A percentile compares a stretch with the other conserved stretches of the same genome.
Conservation (phyloP, 768 basidiomycete genomes). For the Mycena floridula region DNA sequence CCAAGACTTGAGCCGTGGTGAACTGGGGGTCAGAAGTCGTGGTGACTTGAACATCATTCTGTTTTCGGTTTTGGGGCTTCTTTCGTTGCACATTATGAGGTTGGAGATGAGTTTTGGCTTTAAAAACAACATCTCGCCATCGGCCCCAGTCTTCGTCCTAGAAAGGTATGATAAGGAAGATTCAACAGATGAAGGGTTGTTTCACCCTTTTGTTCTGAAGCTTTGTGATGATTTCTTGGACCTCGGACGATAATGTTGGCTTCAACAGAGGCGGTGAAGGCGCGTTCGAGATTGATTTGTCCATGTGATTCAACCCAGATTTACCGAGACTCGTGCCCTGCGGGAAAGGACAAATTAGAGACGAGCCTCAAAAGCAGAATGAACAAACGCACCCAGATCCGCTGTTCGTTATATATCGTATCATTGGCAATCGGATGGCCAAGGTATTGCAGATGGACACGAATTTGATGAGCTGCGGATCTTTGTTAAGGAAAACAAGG, state of each 20-base stretch:
- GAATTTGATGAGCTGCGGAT: slow-evolving; percentile 82
- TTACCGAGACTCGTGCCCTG: background rate
- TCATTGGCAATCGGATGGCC: slow-evolving; percentile 94
- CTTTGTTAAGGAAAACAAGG: background rate
- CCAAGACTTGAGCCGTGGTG: slow-evolving; percentile 44
- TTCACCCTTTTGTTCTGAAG: slow-evolving; percentile 36
- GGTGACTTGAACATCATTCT: slow-evolving; percentile 3
- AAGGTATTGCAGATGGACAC: slow-evolving; percentile 93
- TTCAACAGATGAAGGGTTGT: too few species aligned
- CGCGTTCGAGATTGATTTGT: too few species aligned
- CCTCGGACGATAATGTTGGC: background rate
- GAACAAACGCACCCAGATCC: background rate
- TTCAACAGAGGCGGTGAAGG: too few species aligned
- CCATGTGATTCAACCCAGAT: background rate
- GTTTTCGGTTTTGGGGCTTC: too few species aligned
- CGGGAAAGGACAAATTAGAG: background rate
- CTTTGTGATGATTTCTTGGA: background rate
- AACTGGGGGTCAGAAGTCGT: slow-evolving; percentile 29
- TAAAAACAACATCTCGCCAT: slow-evolving; percentile 81
- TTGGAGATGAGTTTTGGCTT: slow-evolving; percentile 56
- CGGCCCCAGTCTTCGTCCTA: slow-evolving; percentile 85
- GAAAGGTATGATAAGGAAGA: too few species aligned
- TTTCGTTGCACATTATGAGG: too few species aligned
- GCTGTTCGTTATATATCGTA: slow-evolving; percentile 69
- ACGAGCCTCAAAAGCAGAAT: background rate